Evolutionary conservation across 306 rosid species (phyloP).

Genomic region (Quillaja saponaria): DNA sequence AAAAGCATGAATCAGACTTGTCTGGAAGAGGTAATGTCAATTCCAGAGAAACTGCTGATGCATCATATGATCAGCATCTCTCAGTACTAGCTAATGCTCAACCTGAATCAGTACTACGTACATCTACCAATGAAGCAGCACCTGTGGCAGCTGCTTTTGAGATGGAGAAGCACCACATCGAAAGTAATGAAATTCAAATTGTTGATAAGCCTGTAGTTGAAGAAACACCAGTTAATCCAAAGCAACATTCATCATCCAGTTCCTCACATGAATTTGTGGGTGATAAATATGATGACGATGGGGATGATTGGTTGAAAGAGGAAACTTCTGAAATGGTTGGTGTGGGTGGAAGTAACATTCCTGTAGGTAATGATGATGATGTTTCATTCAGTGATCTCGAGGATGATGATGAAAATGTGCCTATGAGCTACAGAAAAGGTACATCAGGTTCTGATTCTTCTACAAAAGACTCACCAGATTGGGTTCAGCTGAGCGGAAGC

Average conservation of each 20-base stretch:
- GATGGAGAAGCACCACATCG: conserved; percentile 59
- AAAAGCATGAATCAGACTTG: conserved; percentile 45
- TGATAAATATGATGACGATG: conserved; percentile 73
- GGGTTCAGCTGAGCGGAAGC: conserved; percentile 82
- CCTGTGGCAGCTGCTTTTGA: conserved; percentile 45
- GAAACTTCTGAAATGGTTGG: conserved; percentile 73
- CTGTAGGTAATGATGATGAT: conserved; percentile 74
- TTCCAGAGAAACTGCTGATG: conserved; percentile 38
- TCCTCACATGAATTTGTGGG: conserved; percentile 46
- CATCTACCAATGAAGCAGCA: conserved; percentile 40
- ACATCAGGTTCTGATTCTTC: conserved; percentile 84
- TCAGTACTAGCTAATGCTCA: conserved; percentile 48
- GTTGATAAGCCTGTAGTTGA: conserved; percentile 60
- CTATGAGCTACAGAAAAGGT: conserved; percentile 54
- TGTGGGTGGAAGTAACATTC: conserved; percentile 57
- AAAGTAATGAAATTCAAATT: conserved; percentile 46
- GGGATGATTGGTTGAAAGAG: conserved; percentile 96
- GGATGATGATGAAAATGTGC: conserved; percentile 72
- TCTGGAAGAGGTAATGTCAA: conserved; percentile 30
- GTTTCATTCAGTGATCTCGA: conserved; percentile 97
- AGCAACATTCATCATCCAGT: conserved; percentile 39
- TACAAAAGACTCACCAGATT: conserved; percentile 81
- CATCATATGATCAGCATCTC: conserved; percentile 53
- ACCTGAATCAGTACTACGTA: conserved; percentile 41
- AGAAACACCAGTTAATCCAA: conserved; percentile 48